Percentiles rank a stretch among this genome's conserved stretches.
phyloP scores from a whole-genome alignment of 306 rosid genomes.

The Lithocarpus polystachyus region DNA sequence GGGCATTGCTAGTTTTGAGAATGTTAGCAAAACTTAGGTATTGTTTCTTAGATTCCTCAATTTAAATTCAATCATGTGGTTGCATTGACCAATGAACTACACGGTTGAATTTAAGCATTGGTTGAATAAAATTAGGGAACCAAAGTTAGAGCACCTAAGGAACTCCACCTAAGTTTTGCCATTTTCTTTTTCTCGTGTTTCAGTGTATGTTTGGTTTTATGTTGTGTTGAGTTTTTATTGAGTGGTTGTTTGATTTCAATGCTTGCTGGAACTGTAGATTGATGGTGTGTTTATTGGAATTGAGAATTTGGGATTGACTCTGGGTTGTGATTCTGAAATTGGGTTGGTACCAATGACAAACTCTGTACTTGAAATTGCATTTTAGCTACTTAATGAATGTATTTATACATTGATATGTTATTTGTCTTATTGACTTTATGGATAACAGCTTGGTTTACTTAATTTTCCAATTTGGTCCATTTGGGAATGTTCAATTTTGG shows the following conservation, averaged over 20 bases:
- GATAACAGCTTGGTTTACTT: conserved; percentile 1
- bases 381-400: not conserved
- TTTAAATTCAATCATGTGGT: too few species aligned
- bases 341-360: not conserved
- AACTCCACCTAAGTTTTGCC: not conserved
- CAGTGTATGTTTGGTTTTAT: not conserved
- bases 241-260: not conserved
- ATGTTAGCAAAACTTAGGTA: not conserved
- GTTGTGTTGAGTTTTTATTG: not conserved
- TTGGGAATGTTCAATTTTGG: conserved; percentile 22
- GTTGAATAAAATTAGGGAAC: too few species aligned
- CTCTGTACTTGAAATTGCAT: conserved; percentile 8
- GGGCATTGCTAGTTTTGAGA: not conserved
- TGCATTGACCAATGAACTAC: too few species aligned
- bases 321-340: conserved; percentile 3
- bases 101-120: too few species aligned
- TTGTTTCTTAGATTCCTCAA: too few species aligned
- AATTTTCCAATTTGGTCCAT: not conserved
- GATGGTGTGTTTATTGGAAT: not conserved
- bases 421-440: conserved; percentile 9
- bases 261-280: conserved; percentile 11
- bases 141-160: too few species aligned
- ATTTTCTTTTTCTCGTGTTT: not conserved
- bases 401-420: conserved; percentile 10
- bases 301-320: conserved; percentile 8